Conservation (phyloP, 2,329 filamentous ascomycete species). For the Fusarium sp. region DNA sequence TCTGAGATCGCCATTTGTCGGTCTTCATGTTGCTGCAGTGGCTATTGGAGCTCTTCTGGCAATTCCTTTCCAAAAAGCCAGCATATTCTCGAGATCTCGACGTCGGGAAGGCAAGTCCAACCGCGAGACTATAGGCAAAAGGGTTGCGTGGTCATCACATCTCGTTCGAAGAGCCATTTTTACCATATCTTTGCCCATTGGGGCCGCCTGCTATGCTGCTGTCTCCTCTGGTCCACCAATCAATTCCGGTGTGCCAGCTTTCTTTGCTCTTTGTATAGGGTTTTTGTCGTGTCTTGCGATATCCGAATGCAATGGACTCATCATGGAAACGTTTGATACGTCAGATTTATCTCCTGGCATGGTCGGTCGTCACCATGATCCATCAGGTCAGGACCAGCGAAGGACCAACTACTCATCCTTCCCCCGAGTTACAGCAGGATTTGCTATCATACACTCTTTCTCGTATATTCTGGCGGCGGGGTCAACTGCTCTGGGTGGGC, state of each 20-base stretch:
- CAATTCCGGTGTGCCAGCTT: conserved; percentile 70
- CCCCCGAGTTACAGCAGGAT: conserved; percentile 76
- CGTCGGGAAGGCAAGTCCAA: conserved; percentile 69
- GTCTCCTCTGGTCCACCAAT: conserved; percentile 71
- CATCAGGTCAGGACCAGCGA: conserved; percentile 53
- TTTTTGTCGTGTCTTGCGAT: conserved; percentile 79
- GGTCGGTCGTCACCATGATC: conserved; percentile 65
- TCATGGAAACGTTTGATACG: conserved; percentile 87
- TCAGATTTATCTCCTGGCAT: conserved; percentile 80
- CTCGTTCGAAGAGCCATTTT: conserved; percentile 75
- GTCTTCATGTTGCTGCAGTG: conserved; percentile 72
- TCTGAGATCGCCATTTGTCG: conserved; percentile 72
- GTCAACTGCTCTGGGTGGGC: conserved; percentile 75
- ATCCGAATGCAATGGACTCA: conserved; percentile 78
- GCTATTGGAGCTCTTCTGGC: conserved; percentile 76
- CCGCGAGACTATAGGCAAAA: conserved; percentile 73
- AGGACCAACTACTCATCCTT: conserved; percentile 80
- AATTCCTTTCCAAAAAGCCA: conserved; percentile 79
- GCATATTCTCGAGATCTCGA: conserved; percentile 73
- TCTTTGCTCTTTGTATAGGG: conserved; percentile 74
- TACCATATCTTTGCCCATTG: conserved; percentile 73
- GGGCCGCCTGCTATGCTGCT: conserved; percentile 74
- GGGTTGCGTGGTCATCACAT: conserved; percentile 77
- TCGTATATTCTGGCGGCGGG: conserved; percentile 76
- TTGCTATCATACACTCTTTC: conserved; percentile 75